A percentile compares a stretch with the other conserved stretches of the same genome.
phyloP scores from a whole-genome alignment of 768 basidiomycete genomes.

The Collybiopsis luxurians region DNA sequence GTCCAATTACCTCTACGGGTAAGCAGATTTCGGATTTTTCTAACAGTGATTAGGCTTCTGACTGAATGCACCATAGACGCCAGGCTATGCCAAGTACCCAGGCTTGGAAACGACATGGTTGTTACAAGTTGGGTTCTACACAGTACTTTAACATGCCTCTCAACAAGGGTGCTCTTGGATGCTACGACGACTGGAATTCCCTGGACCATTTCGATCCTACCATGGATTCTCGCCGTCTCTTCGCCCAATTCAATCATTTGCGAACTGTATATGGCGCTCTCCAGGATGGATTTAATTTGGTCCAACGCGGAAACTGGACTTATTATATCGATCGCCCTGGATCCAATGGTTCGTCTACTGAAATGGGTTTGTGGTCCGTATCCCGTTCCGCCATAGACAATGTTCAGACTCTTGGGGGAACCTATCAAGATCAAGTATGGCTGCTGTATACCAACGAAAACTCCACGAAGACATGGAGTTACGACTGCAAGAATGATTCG shows the following conservation, averaged over 20 bases:
- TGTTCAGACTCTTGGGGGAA: conserved; percentile 61
- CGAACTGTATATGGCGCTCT: conserved; percentile 68
- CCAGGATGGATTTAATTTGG: conserved; percentile 84
- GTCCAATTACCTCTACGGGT: conserved; percentile 90
- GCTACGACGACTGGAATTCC: conserved; percentile 88
- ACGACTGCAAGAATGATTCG: conserved; percentile 49
- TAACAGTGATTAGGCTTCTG: background rate
- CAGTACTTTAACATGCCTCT: conserved; percentile 95
- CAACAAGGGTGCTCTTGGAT: conserved; percentile 75
- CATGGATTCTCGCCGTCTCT: conserved; percentile 68
- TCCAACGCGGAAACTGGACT: conserved; percentile 86
- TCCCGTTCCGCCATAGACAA: conserved; percentile 62
- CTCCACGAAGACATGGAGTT: conserved; percentile 58
- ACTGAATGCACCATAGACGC: conserved; percentile 51
- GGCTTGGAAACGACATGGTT: conserved; percentile 94
- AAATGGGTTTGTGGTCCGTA: conserved; percentile 87
- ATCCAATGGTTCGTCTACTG: conserved; percentile 77
- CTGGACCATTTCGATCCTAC: conserved; percentile 96
- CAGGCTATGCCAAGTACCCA: conserved; percentile 84
- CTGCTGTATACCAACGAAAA: conserved; percentile 88
- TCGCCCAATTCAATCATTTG: conserved; percentile 70
- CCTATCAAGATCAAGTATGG: conserved; percentile 71
- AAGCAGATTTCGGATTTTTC: conserved; percentile 26
- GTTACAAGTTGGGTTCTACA: conserved; percentile 84
- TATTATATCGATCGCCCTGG: conserved; percentile 75